Evolutionary conservation across 2,329 filamentous ascomycete species (phyloP).

Genomic region (Trichoderma cornu-damae): DNA sequence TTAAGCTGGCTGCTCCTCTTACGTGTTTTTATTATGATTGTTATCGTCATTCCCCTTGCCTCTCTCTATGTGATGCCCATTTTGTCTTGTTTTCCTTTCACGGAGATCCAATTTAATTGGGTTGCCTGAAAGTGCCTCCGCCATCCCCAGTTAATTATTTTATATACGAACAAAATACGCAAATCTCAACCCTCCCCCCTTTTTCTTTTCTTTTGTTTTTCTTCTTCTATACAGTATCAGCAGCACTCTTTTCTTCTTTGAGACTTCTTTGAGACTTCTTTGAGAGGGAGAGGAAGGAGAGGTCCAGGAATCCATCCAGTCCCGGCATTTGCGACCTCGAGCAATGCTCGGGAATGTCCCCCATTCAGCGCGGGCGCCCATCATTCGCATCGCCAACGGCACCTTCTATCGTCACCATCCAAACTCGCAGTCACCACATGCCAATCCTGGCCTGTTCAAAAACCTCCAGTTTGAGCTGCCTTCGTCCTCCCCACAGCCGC

Average conservation of each 20-base stretch:
- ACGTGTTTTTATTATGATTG: background rate
- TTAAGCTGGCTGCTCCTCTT: background rate
- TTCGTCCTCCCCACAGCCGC: conserved; percentile 43
- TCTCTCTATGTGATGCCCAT: background rate
- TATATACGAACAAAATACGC: too few relatives aligned
- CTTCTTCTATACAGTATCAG: too few relatives aligned
- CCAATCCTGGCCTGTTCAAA: conserved; percentile 69
- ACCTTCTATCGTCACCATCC: conserved; percentile 80
- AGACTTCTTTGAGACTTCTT: too few relatives aligned
- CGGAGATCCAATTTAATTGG: background rate
- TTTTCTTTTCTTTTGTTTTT: too few relatives aligned
- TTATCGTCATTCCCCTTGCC: background rate
- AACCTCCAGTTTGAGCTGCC: conserved; percentile 66
- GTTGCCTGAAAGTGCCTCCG: background rate
- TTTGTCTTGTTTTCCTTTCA: background rate
- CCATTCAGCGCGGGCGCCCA: conserved; percentile 42
- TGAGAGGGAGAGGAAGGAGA: too few relatives aligned
- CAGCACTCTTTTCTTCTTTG: too few relatives aligned
- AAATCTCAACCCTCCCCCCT: too few relatives aligned
- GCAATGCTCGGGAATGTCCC: conserved; percentile 34
- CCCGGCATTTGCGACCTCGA: too few relatives aligned
- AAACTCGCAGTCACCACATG: conserved; percentile 41
- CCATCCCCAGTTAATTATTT: too few relatives aligned
- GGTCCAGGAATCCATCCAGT: too few relatives aligned
- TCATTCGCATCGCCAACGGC: conserved; percentile 69